phyloP scores from a whole-genome alignment of 2,329 filamentous ascomycete species.

The Stagonosporopsis tanaceti region DNA sequence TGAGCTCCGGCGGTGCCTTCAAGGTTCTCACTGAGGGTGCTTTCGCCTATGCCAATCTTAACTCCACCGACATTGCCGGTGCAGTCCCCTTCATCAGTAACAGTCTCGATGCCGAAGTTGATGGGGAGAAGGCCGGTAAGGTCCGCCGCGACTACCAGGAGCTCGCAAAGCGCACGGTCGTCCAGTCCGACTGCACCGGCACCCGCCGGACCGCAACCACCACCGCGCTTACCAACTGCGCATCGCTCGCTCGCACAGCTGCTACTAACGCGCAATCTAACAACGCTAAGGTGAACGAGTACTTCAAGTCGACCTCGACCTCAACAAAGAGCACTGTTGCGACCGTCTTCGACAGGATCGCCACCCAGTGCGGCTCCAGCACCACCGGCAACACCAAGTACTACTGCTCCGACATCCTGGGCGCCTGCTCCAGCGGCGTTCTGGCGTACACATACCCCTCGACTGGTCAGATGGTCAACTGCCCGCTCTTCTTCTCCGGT shows the following conservation, averaged over 20 bases:
- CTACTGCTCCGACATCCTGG: constrained; percentile 65
- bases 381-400: constrained; percentile 59
- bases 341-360: constrained; percentile 60
- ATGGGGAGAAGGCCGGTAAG: constrained; percentile 61
- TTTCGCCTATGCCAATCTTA: constrained; percentile 62
- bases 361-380: constrained; percentile 62
- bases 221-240: constrained; percentile 62
- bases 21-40: constrained; percentile 63
- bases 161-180: constrained; percentile 58
- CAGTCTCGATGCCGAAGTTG: constrained; percentile 61
- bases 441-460: constrained; percentile 67
- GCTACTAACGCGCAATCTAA: constrained; percentile 60
- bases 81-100: constrained; percentile 66
- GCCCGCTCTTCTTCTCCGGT: constrained; percentile 63
- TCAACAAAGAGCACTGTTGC: constrained; percentile 59
- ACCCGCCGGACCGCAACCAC: constrained; percentile 53
- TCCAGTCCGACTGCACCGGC: constrained; percentile 64
- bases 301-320: constrained; percentile 66
- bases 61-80: constrained; percentile 57
- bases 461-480: constrained; percentile 65
- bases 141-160: constrained; percentile 57
- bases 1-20: constrained; percentile 59
- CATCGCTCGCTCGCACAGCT: constrained; percentile 60
- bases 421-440: constrained; percentile 58
- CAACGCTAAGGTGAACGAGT: constrained; percentile 62